Base-by-base conservation (phyloP, 1,139 yeast species). In the Candida buenavistaensis region DNA sequence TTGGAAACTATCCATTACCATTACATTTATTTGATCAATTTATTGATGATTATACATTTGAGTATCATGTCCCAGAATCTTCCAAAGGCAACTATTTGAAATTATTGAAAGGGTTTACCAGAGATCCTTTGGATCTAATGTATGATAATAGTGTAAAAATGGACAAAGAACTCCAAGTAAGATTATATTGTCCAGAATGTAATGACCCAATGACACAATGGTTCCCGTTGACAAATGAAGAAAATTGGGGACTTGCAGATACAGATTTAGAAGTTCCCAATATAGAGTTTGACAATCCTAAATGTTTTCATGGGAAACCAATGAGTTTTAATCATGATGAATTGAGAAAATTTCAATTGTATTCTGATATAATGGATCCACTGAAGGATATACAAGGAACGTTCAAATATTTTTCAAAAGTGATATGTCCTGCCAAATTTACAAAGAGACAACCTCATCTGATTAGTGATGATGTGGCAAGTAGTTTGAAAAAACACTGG, bases 1-100 rank as follows among this genome's bases (percentile, higher is more conserved):
- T 64, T 38, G 53, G 55, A 32, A 37, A 41, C 12, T 46, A 42
- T 32, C 59, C 62, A 0, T 50, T 62, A 33, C 69, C 68, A 6
- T 48, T 63, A 39, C 34, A 44, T 7, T 33, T 38, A 16, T 33
- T 60, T 4, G 41, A 46, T 23, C 39, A 49, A 10, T 47, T 52
- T 10, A 57, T 63, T 24, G 52, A 52, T 21, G 42, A 51, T 28
- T 36, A 39, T 3, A 46, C 53, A 3, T 57, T 51, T 33, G 44
- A 31, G 7, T 63, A 52, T 40, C 28, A 33, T 2, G 59, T 26
- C 8, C 27, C 55, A 1, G 17, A 19, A 22, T 12, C 19, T 9
- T 32, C 23, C 12, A 21, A 28, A 13, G 5, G 12, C 11, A 20
- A 14, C n/a, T 30, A 35, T 14, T 15, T 6, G 4, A 3, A 14